Evolutionary conservation across 73 alveolate genomes (phyloP).

Genomic region (Blepharisma japonicum): DNA sequence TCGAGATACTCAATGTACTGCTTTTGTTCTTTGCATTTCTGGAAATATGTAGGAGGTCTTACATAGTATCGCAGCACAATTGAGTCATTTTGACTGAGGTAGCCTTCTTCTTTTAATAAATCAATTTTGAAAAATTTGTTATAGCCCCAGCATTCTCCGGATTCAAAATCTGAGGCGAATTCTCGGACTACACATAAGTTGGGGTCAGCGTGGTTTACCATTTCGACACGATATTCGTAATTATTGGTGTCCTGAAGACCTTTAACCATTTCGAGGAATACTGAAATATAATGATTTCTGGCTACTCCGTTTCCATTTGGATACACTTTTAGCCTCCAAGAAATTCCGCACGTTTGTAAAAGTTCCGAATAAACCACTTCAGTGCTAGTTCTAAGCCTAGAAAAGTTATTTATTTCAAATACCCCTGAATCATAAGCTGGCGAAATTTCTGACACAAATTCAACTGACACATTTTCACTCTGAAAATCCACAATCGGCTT

Average conservation of each 20-base stretch:
- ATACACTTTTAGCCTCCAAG: slow-evolving; percentile 93
- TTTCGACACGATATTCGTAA: slow-evolving; percentile 90
- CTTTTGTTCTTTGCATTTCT: not conserved
- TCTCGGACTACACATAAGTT: slow-evolving; percentile 66
- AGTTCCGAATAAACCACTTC: slow-evolving; percentile 86
- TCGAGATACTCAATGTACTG: not conserved
- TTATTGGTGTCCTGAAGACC: slow-evolving; percentile 74
- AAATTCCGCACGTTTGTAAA: slow-evolving; percentile 72
- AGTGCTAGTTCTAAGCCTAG: slow-evolving; percentile 31
- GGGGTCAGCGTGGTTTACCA: slow-evolving; percentile 74
- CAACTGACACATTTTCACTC: slow-evolving; percentile 42
- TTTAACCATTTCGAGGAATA: slow-evolving; percentile 86
- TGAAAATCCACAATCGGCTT: slow-evolving; percentile 48
- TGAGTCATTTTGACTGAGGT: slow-evolving; percentile 64
- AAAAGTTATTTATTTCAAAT: slow-evolving; percentile 60
- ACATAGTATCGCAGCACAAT: not conserved
- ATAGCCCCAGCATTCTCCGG: slow-evolving; percentile 99
- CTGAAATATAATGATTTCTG: slow-evolving; percentile 73
- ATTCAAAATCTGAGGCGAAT: slow-evolving; percentile 90
- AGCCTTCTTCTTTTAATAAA: slow-evolving; percentile 88
- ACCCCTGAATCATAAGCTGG: slow-evolving; percentile 82
- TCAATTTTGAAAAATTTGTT: slow-evolving; percentile 86
- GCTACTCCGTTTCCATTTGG: slow-evolving; percentile 95
- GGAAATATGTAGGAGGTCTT: slow-evolving; percentile 27
- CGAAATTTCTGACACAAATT: slow-evolving; percentile 73